Base-by-base conservation (phyloP, 768 basidiomycete genomes). In the Naganishia friedmannii region DNA sequence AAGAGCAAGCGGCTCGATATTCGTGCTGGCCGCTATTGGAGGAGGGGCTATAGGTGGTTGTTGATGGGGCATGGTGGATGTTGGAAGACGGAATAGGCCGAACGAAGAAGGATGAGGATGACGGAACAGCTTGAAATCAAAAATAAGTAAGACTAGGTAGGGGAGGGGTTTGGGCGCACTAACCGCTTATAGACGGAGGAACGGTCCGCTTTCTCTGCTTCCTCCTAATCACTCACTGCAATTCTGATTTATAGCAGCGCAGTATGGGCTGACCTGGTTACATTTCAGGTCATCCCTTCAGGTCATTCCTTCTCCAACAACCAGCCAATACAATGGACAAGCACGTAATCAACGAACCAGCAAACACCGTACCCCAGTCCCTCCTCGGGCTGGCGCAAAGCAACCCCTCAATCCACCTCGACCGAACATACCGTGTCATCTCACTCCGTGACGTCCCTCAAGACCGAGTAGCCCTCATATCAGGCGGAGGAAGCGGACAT, bases 291-390 rank as follows among this genome's bases (percentile, higher is more conserved):
- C 34, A 5, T 37, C 12, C 34, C 34, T 37, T 37, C 34, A 12
- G 34, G 34, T 12, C 12, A 37, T 32, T 37, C 57, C 26, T 58
- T 34, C 55, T 32, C 5, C 54, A 21, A 58, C 37, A 15, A 58
- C 3, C 57, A 39, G 32, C n/a, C n/a, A n/a, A 28, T 32, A 60
- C 31, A 26, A 69, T 69, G 68, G 77, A 74, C 74, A 93, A 95
- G 76, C 93, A 96, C 83, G 86, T 96, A 72, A 73, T 90, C 71
- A 93, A 93, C 81, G 77, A 84, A 3, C 84, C 92, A 1, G 82
- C 86, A 42, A 83, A 86, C 1, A 85, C 94, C 48, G 92, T 93
- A 28, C 78, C 88, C 65, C 90, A 94, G 77, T 88, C 91, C 0
- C 86, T 96, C 51, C 82, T 84, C 69, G 93, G 92, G 3, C 82